Conservation (phyloP, 1,284 basidiomycete genomes). For the Boletellus sp. region DNA sequence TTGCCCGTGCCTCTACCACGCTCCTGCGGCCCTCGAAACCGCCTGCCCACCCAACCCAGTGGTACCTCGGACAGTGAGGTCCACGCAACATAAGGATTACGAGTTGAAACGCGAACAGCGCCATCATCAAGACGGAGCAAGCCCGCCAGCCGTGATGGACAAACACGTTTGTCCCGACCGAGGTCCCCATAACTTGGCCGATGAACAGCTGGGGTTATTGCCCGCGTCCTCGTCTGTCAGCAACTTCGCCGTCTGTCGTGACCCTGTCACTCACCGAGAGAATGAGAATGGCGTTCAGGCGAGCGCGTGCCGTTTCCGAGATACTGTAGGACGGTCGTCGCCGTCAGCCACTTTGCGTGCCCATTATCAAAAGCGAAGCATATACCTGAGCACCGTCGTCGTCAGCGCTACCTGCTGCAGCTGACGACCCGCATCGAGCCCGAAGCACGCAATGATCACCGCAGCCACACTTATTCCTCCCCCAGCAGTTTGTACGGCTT, state of each 20-base stretch:
- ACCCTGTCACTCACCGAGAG: slow-evolving; percentile 41
- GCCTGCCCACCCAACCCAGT: slow-evolving; percentile 58
- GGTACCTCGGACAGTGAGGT: slow-evolving; percentile 48
- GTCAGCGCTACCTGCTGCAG: slow-evolving; percentile 39
- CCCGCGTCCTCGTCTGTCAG: too few relatives aligned
- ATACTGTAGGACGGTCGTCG: slow-evolving; percentile 43
- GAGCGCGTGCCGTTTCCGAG: slow-evolving; percentile 49
- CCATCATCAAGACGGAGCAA: slow-evolving; percentile 49
- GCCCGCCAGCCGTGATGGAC: slow-evolving; percentile 58
- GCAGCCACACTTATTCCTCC: slow-evolving; percentile 58
- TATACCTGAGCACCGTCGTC: slow-evolving; percentile 38
- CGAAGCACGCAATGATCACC: slow-evolving; percentile 45
- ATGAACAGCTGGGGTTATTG: slow-evolving; percentile 42
- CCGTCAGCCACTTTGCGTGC: too few relatives aligned
- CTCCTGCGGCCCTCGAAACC: slow-evolving; percentile 40
- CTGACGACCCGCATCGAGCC: slow-evolving; percentile 45
- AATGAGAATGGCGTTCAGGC: slow-evolving; percentile 61
- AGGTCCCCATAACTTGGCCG: slow-evolving; percentile 64
- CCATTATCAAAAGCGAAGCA: too few relatives aligned
- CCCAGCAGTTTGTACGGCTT: slow-evolving; percentile 54
- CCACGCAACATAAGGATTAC: slow-evolving; percentile 47
- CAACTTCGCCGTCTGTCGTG: not conserved
- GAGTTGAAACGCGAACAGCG: slow-evolving; percentile 45
- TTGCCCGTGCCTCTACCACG: slow-evolving; percentile 14
- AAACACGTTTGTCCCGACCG: slow-evolving; percentile 59